Evolutionary conservation across 2,329 filamentous ascomycete genomes (phyloP).

Genomic region (Beauveria scarabaeidicola): DNA sequence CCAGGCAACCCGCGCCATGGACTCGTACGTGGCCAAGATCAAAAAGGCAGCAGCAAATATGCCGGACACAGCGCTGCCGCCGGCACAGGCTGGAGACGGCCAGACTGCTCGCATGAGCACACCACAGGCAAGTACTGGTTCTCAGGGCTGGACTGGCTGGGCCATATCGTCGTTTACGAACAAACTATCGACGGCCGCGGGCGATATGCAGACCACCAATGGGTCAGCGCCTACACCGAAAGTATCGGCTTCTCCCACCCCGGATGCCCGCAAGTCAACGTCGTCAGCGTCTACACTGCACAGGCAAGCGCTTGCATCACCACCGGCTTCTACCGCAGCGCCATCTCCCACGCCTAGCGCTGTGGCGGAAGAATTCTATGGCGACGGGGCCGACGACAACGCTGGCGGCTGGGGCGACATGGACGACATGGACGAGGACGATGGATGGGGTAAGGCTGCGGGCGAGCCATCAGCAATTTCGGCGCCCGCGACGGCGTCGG

Average conservation of each 20-base stretch:
- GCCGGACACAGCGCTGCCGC: conserved; percentile 71
- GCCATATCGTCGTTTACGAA: conserved; percentile 98
- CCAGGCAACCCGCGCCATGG: conserved; percentile 82
- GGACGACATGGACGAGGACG: conserved; percentile 44
- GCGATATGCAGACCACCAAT: conserved; percentile 66
- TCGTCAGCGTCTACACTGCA: conserved; percentile 52
- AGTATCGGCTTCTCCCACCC: conserved; percentile 32
- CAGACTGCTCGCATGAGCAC: conserved; percentile 68
- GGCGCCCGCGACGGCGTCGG: conserved; percentile 18
- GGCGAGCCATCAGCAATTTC: conserved; percentile 25
- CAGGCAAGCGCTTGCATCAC: conserved; percentile 50
- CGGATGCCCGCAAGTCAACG: conserved; percentile 30
- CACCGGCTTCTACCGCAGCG: conserved; percentile 36
- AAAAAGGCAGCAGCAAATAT: conserved; percentile 69
- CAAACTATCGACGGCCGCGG: conserved; percentile 74
- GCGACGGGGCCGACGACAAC: conserved; percentile 50
- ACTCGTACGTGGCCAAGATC: conserved; percentile 74
- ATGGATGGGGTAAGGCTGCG: conserved; percentile 29
- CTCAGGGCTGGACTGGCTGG: conserved; percentile 77
- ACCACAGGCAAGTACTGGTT: conserved; percentile 54
- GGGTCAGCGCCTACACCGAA: conserved; percentile 34
- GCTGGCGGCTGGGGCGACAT: conserved; percentile 69
- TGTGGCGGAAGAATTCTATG: conserved; percentile 42
- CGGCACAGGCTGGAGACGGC: conserved; percentile 45
- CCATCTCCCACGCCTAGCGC: conserved; percentile 38